phyloP scores from a whole-genome alignment of 2,329 filamentous ascomycete genomes.

The Claviceps spartinae region DNA sequence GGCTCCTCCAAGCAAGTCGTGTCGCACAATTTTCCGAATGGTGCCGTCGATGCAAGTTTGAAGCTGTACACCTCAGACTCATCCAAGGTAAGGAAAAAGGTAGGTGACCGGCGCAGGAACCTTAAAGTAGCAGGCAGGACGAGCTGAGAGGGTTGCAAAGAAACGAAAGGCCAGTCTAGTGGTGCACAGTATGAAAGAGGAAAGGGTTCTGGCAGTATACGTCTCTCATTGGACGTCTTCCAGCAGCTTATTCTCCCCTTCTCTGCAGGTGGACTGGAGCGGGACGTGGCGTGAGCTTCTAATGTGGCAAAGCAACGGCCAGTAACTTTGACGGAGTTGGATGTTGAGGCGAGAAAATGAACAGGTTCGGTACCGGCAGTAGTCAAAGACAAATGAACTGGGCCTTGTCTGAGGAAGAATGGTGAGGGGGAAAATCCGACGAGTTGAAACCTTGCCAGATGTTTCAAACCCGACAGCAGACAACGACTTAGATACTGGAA shows the following conservation, averaged over 20 bases:
- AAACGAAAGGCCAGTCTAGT: not conserved
- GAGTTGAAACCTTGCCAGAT: not conserved
- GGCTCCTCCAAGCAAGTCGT: not conserved
- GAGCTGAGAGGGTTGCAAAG: not conserved
- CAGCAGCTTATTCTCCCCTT: constrained; percentile 3
- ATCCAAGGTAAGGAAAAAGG: not conserved
- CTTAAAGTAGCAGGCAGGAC: not conserved
- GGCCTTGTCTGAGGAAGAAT: not conserved
- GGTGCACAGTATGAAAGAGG: not conserved
- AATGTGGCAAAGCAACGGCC: constrained; percentile 4
- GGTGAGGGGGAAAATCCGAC: not conserved
- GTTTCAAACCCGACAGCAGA: not conserved
- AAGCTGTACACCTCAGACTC: not conserved
- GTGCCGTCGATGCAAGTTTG: not conserved
- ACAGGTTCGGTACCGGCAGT: not conserved
- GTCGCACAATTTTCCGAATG: not conserved
- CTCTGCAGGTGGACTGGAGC: constrained; percentile 2
- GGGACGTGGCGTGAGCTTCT: constrained; percentile 4
- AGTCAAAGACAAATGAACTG: not conserved
- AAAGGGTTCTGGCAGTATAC: not conserved
- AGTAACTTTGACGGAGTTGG: not conserved
- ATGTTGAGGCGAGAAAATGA: not conserved
- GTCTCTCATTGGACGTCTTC: constrained; percentile 5
- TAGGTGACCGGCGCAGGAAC: not conserved
- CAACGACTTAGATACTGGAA: not conserved